phyloP scores from a whole-genome alignment of 768 basidiomycete genomes.

The Phylloporus sp. region DNA sequence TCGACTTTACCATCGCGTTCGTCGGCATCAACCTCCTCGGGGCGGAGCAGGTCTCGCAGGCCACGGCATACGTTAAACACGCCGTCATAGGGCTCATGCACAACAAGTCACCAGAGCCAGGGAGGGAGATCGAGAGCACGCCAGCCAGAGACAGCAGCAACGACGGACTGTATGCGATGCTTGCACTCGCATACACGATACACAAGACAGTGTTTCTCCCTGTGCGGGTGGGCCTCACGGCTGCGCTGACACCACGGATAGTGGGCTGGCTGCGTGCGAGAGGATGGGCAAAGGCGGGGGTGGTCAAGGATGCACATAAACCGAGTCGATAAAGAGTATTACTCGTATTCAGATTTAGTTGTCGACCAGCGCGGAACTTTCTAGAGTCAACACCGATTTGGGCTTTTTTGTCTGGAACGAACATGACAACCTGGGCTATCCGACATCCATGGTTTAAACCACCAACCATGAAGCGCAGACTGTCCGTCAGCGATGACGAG shows the following conservation, averaged over 20 bases:
- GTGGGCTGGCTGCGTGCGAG: slow-evolving; percentile 77
- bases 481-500: slow-evolving; percentile 16
- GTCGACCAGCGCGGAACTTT: slow-evolving; percentile 15
- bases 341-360: not conserved
- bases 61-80: slow-evolving; percentile 57
- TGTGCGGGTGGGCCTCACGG: slow-evolving; percentile 84
- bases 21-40: slow-evolving; percentile 82
- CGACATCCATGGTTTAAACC: slow-evolving; percentile 45
- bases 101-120: slow-evolving; percentile 60
- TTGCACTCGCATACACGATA: slow-evolving; percentile 88
- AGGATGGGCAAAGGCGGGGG: slow-evolving; percentile 83
- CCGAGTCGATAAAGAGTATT: not conserved
- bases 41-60: slow-evolving; percentile 79
- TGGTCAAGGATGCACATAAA: slow-evolving; percentile 30
- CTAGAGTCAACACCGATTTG: not conserved
- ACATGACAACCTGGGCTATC: slow-evolving; percentile 33
- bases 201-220: slow-evolving; percentile 95
- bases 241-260: slow-evolving; percentile 78
- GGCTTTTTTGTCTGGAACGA: not conserved
- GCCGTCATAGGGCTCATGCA: slow-evolving; percentile 42
- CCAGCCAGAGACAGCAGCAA: slow-evolving; percentile 39
- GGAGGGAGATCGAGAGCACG: slow-evolving; percentile 51
- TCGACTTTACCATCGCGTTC: slow-evolving; percentile 88
- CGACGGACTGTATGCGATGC: slow-evolving; percentile 86
- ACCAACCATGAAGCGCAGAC: slow-evolving; percentile 40